Evolutionary conservation across 805 yeast genomes (phyloP).

Genomic region (Scheffersomyces amazonensis): DNA sequence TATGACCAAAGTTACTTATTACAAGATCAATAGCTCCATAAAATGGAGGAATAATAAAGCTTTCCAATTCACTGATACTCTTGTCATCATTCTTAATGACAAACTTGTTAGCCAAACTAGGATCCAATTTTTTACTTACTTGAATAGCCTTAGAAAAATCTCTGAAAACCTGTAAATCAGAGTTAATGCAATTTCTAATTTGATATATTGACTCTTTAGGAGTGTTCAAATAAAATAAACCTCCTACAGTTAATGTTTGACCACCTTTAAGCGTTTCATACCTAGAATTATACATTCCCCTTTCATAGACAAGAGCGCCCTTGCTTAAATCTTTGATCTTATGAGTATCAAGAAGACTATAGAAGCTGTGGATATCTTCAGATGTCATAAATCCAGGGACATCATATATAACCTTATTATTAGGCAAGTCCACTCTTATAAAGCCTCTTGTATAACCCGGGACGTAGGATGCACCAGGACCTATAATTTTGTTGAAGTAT

Average conservation of each 20-base stretch:
- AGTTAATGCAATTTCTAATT: constrained; percentile 44
- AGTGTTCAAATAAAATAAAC: constrained; percentile 54
- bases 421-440: constrained; percentile 28
- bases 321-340: constrained; percentile 25
- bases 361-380: constrained; percentile 6
- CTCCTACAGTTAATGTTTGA: constrained; percentile 54
- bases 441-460: constrained; percentile 72
- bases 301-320: constrained; percentile 23
- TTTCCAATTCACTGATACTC: constrained; percentile 19
- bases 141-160: constrained; percentile 26
- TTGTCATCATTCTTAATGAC: constrained; percentile 6
- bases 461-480: constrained; percentile 48
- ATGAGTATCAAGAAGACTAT: constrained; percentile 11
- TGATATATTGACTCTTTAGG: constrained; percentile 51
- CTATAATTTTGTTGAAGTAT: constrained; percentile 25
- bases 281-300: constrained; percentile 26
- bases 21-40: constrained; percentile 65
- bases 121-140: constrained; percentile 11
- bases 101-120: constrained; percentile 10
- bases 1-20: constrained; percentile 60
- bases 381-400: constrained; percentile 45
- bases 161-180: constrained; percentile 31
- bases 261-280: constrained; percentile 42
- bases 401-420: constrained; percentile 35
- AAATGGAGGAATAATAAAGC: constrained; percentile 68